These are phyloP conservation scores for Camelina laxa DNA, from an alignment of 345 rosid genomes.

Conservation along the genomic window DNA sequence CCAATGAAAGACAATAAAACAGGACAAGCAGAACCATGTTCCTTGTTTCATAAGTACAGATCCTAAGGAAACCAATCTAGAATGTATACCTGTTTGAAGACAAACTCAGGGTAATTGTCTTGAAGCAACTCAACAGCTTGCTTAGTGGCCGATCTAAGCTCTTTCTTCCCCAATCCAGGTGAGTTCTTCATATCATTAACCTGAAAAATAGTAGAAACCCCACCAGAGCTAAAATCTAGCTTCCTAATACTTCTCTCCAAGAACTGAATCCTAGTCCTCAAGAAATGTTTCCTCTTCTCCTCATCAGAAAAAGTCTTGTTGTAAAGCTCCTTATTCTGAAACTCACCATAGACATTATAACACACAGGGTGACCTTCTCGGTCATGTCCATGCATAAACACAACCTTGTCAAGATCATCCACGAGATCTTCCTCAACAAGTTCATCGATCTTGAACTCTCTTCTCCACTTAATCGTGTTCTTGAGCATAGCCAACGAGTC, in stretches of 20 bases:
- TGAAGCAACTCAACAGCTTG: conserved; percentile 86
- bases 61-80: not conserved
- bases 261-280: conserved; percentile 90
- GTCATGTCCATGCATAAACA: conserved; percentile 85
- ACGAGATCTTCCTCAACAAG: conserved; percentile 76
- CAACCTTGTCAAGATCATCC: conserved; percentile 80
- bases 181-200: conserved; percentile 88
- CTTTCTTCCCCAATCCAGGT: conserved; percentile 79
- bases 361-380: conserved; percentile 88
- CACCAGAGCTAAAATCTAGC: conserved; percentile 85
- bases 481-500: conserved; percentile 80
- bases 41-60: not conserved
- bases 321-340: conserved; percentile 84
- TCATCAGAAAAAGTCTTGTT: conserved; percentile 72
- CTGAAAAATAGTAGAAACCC: conserved; percentile 77
- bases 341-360: conserved; percentile 89
- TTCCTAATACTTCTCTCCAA: conserved; percentile 84
- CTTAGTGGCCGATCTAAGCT: conserved; percentile 79
- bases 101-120: conserved; percentile 96
- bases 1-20: not conserved
- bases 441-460: conserved; percentile 67
- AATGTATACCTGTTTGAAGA: conserved; percentile 72
- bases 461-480: conserved; percentile 76
- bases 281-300: conserved; percentile 71
- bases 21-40: not conserved